A percentile compares a stretch with the other conserved stretches of the same genome.
Conservation (phyloP, 805 yeast genomes). For the Grigorovia humatica region DNA sequence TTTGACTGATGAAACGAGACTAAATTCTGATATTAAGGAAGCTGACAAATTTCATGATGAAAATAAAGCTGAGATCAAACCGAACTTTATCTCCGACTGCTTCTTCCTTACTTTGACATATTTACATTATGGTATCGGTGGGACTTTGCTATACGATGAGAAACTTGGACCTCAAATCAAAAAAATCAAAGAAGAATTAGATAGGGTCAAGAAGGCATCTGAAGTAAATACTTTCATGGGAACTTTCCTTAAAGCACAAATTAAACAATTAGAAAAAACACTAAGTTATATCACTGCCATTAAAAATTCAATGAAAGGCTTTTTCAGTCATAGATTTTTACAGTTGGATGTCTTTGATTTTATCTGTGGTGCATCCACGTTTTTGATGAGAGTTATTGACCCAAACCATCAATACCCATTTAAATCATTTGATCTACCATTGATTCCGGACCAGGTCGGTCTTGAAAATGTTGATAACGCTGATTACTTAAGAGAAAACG, state of each 20-base stretch:
- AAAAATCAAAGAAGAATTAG: conserved; percentile 33
- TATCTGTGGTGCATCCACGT: conserved; percentile 63
- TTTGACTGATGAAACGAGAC: conserved; percentile 70
- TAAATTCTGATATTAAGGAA: conserved; percentile 65
- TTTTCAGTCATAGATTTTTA: conserved; percentile 45
- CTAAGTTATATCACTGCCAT: conserved; percentile 32
- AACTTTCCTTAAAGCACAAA: conserved; percentile 28
- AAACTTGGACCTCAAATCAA: conserved; percentile 44
- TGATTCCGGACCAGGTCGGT: conserved; percentile 48
- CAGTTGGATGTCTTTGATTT: conserved; percentile 68
- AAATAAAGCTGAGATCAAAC: conserved; percentile 28
- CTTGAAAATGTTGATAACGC: conserved; percentile 65
- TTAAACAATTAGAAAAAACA: conserved; percentile 41
- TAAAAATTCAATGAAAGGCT: conserved; percentile 51
- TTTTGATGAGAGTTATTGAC: conserved; percentile 61
- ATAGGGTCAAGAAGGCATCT: conserved; percentile 3
- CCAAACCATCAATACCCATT: conserved; percentile 58
- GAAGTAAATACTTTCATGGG: neutral
- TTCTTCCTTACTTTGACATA: conserved; percentile 72
- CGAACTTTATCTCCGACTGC: conserved; percentile 85
- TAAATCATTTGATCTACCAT: conserved; percentile 40
- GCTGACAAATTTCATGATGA: conserved; percentile 46
- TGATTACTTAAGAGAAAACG: conserved; percentile 52
- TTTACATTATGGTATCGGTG: conserved; percentile 84
- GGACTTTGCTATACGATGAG: conserved; percentile 48